phyloP scores from a whole-genome alignment of 75 land plant species.

The Cunninghamia lanceolata region DNA sequence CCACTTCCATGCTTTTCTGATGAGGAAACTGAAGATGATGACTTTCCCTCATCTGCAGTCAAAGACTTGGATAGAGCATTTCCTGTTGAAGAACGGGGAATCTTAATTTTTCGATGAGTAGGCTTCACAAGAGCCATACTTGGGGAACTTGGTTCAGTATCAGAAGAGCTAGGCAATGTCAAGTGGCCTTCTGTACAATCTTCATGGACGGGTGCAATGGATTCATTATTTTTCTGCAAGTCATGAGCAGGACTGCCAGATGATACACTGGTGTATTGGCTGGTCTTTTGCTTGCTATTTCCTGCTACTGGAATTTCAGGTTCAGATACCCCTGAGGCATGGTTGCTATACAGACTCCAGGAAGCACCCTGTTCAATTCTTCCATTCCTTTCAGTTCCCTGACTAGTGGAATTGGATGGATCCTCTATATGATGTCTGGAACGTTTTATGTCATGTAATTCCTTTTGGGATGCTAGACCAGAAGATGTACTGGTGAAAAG shows the following conservation, averaged over 20 bases:
- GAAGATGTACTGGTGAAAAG: not conserved
- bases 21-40: conserved; percentile 29
- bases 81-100: conserved; percentile 19
- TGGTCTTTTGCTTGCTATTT: conserved; percentile 3
- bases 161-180: conserved; percentile 29
- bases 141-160: conserved; percentile 25
- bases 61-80: conserved; percentile 29
- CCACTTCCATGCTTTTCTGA: conserved; percentile 64
- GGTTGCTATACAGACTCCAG: not conserved
- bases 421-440: conserved; percentile 12
- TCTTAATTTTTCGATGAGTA: conserved; percentile 30
- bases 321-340: conserved; percentile 2
- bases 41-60: conserved; percentile 7
- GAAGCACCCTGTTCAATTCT: conserved; percentile 3
- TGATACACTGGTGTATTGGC: conserved; percentile 15
- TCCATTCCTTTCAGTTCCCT: not conserved
- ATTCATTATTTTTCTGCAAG: conserved; percentile 20
- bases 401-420: conserved; percentile 11
- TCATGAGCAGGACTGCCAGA: conserved; percentile 10
- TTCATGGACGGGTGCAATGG: conserved; percentile 11
- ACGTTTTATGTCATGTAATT: conserved; percentile 12
- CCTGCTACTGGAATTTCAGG: conserved; percentile 3
- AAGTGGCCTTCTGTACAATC: conserved; percentile 12
- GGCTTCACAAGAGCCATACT: conserved; percentile 34
- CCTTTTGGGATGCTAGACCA: conserved; percentile 9